Conservation (phyloP, 257 asterid genomes). For the Rhazya stricta region DNA sequence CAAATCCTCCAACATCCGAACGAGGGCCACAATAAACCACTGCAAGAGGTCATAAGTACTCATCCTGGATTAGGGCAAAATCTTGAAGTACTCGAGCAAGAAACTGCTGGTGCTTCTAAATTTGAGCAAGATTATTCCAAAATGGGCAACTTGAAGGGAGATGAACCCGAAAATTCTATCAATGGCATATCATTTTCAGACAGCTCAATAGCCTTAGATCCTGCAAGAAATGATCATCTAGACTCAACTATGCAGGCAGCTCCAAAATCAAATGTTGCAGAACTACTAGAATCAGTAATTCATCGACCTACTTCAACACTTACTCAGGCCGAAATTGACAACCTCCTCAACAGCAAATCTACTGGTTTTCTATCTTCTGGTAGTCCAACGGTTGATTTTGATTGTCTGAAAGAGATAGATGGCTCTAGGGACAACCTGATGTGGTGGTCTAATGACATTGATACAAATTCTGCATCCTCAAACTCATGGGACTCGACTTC, state of each 20-base stretch:
- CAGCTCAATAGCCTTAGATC: conserved; percentile 13
- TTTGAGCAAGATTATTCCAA: conserved; percentile 23
- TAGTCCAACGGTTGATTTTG: conserved; percentile 29
- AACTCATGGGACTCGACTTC: conserved; percentile 54
- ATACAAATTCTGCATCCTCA: conserved; percentile 45
- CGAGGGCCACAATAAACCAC: conserved; percentile 24
- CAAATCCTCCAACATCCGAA: conserved; percentile 42
- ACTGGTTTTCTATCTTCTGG: conserved; percentile 20
- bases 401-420: conserved; percentile 44
- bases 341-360: conserved; percentile 32
- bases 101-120: conserved; percentile 10
- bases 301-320: conserved; percentile 30
- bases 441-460: conserved; percentile 77
- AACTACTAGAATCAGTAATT: conserved; percentile 14
- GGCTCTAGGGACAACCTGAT: conserved; percentile 28
- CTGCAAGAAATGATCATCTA: conserved; percentile 7
- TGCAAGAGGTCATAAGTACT: conserved; percentile 10
- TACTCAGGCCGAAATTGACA: conserved; percentile 51
- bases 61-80: conserved; percentile 20
- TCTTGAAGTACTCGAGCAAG: conserved; percentile 1
- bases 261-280: conserved; percentile 10
- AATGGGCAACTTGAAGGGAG: not conserved
- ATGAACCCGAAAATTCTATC: conserved; percentile 7
- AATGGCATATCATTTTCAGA: conserved; percentile 27
- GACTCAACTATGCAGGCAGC: conserved; percentile 13